Evolutionary conservation across 371 early-diverging fungal genomes (phyloP), one percentile per base, ranked within the genome.

Genomic region (Mucor irregularis): DNA sequence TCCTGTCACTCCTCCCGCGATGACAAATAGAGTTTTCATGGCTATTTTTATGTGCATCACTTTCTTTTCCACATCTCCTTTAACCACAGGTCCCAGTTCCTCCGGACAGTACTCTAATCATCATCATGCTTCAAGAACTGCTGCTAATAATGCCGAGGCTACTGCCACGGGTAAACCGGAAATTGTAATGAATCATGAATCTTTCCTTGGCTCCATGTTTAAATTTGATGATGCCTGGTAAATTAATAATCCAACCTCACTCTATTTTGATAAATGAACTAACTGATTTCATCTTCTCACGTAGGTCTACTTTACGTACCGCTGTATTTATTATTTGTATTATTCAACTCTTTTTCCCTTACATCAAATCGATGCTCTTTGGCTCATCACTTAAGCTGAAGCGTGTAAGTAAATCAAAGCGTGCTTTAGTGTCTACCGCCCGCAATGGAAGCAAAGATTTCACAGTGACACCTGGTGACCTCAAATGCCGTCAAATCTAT

Each of bases 31-130:
- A 21, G 68, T 72, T 29, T 73, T 75, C 34, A 75, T 75, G 79
- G 75, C 76, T 5, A 44, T 73, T 13, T 74, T 75, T 47, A 73
- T 71, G 70, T 58, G 60, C 35, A 56, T 76, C 45, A 63, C 74
- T 14, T 62, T 74, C 48, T 79, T 76, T 45, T 73, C 80, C 4
- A 65, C 78, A 0, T 72, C 74, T 1, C 78, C 78, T n/a, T 50
- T 76, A 13, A 73, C 77, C 1, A 50, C 66, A 14, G 66, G 70
- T 7, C 47, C 78, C 6, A 63, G 56, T 24, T 61, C 50, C 24
- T 42, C 60, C 19, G 70, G 61, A 31, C 67, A 75, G 19, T 65
- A 60, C 44, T 57, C 62, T 33, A 64, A 66, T 9, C 76, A 76
- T 35, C 76, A 71, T 7, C 78, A 73, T 61, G 42, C 45, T 22